phyloP scores from a whole-genome alignment of 768 basidiomycete species.

The Boletus reticulatus region DNA sequence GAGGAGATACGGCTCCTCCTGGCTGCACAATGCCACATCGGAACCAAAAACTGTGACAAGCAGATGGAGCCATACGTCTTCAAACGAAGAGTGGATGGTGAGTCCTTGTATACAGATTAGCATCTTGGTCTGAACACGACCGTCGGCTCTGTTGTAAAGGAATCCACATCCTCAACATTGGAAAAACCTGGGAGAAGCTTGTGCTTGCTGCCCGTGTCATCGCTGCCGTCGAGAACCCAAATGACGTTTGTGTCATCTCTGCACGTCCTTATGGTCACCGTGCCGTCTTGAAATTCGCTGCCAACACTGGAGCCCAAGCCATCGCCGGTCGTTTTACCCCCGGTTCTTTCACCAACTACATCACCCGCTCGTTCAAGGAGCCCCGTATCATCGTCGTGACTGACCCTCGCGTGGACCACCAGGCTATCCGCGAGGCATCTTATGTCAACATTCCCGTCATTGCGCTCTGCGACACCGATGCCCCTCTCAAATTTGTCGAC shows the following conservation, averaged over 20 bases:
- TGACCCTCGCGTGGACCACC: constrained; percentile 99
- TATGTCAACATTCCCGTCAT: constrained; percentile 99
- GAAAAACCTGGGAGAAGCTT: constrained; percentile 99
- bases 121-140: constrained; percentile 12
- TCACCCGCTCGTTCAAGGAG: constrained; percentile 99
- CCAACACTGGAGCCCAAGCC: constrained; percentile 97
- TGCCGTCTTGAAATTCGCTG: constrained; percentile 97
- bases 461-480: constrained; percentile 98
- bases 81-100: constrained; percentile 95
- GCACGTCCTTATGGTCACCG: constrained; percentile 99
- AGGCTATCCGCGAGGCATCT: constrained; percentile 99
- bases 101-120: constrained; percentile 29
- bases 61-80: constrained; percentile 98
- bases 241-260: constrained; percentile 97
- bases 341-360: constrained; percentile 99
- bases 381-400: constrained; percentile 98
- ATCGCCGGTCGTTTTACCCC: constrained; percentile 99
- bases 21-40: constrained; percentile 94
- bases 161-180: constrained; percentile 95
- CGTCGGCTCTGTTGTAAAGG: constrained; percentile 45
- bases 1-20: constrained; percentile 96
- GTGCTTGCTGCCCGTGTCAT: constrained; percentile 97
- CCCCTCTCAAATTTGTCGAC: constrained; percentile 96
- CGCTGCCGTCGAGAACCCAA: constrained; percentile 96
- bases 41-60: constrained; percentile 99